phyloP scores from a whole-genome alignment of 495 filamentous ascomycete genomes.

The Penicillium taxi region DNA sequence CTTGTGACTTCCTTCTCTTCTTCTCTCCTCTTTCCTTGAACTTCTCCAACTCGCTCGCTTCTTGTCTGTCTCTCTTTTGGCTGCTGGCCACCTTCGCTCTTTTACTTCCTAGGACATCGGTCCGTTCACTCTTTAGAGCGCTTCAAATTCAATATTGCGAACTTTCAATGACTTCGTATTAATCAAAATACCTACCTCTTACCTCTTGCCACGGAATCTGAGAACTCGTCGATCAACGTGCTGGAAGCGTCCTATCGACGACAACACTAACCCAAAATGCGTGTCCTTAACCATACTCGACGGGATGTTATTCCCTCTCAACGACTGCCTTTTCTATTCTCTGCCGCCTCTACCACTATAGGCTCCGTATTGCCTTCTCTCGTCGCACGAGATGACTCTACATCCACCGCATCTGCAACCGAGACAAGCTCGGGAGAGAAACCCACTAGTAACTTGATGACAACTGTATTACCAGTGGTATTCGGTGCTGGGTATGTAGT shows the following conservation, averaged over 20 bases:
- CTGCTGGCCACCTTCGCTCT: constrained; percentile 28
- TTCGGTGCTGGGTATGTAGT: constrained; percentile 73
- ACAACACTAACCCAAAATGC: constrained; percentile 18
- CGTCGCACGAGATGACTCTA: constrained; percentile 19
- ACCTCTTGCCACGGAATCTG: constrained; percentile 2
- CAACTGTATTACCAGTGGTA: constrained; percentile 66
- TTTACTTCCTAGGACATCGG: constrained; percentile 18
- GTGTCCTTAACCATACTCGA: constrained; percentile 17
- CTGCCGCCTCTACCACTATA: constrained; percentile 4
- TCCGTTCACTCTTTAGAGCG: constrained; percentile 29
- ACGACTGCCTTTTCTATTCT: constrained; percentile 19
- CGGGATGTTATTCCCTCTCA: constrained; percentile 25
- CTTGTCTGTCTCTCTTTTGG: constrained; percentile 21
- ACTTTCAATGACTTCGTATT: constrained; percentile 6
- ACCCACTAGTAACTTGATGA: constrained; percentile 45
- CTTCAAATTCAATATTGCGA: background rate
- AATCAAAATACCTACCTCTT: background rate
- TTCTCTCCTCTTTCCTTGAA: constrained; percentile 11
- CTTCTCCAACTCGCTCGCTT: constrained; percentile 6
- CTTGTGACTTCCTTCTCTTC: constrained; percentile 20
- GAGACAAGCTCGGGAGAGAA: constrained; percentile 19
- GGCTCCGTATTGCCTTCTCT: constrained; percentile 17
- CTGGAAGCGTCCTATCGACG: constrained; percentile 3
- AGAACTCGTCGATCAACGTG: constrained; percentile 2
- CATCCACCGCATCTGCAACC: constrained; percentile 4